Base-by-base conservation (phyloP, 129 eudicot genomes). In the Escallonia herrerae region DNA sequence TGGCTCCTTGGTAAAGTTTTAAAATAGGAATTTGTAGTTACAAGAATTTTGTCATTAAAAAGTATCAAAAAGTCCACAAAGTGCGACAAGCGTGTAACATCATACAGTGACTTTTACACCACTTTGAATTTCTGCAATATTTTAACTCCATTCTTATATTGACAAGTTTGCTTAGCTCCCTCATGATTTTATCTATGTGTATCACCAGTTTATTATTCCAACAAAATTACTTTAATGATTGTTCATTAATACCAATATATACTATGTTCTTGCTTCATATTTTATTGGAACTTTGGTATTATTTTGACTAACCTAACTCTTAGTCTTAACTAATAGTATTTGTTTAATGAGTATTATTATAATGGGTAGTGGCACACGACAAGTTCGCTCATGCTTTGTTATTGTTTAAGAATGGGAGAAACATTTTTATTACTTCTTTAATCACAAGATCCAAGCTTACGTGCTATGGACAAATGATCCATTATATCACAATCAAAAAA, bases 81-180 rank as follows among this genome's bases (percentile, higher is more conserved):
- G 84, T 80, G 86, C 72, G 84, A 82, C 83, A 86, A 77, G 79
- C 89, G 89, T 82, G 89, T 82, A 77, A 77, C 77, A 77, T 72
- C 70, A 58, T 73, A 77, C 81, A 73, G 70, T 66, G 67, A 56
- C 81, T 81, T 84, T 81, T 67, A 45, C 72, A 79, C 70, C 68
- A 65, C 77, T 76, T 62, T 64, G 63, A 22, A 66, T 61, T 56
- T 48, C 56, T 8, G 5, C 15, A 6, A 41, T 59, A 40, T 4
- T 46, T 62, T 42, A 65, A 60, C 37, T 47, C 13, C 4, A 51
- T 61, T 59, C 8, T 62, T 58, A 22, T 12, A 62, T 62, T 51
- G 13, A 5, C 43, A 44, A 68, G 43, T 43, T 64, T 63, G 52
- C 70, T 22, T 52, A 62, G 45, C 63, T 66, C 63, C 46, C 40